These are phyloP conservation scores for Backusella morwellensis DNA, from an alignment of 192 early-diverging fungal genomes.

Conservation along the genomic window DNA sequence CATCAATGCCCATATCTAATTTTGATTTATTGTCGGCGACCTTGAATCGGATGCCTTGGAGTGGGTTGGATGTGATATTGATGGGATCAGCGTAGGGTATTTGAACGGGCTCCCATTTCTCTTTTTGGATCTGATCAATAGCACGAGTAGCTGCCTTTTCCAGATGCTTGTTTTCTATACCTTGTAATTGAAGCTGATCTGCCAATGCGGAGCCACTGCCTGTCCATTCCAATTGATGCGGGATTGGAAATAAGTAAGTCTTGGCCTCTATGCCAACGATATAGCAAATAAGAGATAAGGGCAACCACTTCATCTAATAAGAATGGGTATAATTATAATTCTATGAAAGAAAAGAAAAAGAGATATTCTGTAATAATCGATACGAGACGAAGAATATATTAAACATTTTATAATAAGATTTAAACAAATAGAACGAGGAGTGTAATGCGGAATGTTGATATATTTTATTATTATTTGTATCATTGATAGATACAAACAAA, in stretches of 20 bases:
- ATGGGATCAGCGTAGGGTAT: conserved; percentile 37
- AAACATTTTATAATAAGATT: background rate
- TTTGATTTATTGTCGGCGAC: conserved; percentile 46
- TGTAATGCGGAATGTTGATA: background rate
- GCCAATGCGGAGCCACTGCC: conserved; percentile 8
- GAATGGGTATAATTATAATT: too few relatives aligned
- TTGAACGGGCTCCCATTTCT: conserved; percentile 42
- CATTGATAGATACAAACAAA: background rate
- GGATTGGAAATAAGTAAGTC: conserved; percentile 28
- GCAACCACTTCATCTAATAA: background rate
- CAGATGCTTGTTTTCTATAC: background rate
- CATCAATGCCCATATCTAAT: conserved; percentile 58
- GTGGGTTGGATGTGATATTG: background rate
- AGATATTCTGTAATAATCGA: background rate
- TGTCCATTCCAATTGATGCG: conserved; percentile 29
- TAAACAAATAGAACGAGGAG: background rate
- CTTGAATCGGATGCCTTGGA: conserved; percentile 44
- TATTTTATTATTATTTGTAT: background rate
- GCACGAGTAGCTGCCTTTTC: conserved; percentile 40
- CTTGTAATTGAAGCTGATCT: conserved; percentile 12
- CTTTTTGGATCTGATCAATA: conserved; percentile 38
- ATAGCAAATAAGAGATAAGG: background rate
- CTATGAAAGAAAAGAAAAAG: too few relatives aligned
- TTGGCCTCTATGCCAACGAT: conserved; percentile 15
- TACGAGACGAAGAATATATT: background rate